Evolutionary conservation across 495 filamentous ascomycete species (phyloP), one percentile per base, ranked within the genome.

Genomic region (Aspergillus ellipticus): DNA sequence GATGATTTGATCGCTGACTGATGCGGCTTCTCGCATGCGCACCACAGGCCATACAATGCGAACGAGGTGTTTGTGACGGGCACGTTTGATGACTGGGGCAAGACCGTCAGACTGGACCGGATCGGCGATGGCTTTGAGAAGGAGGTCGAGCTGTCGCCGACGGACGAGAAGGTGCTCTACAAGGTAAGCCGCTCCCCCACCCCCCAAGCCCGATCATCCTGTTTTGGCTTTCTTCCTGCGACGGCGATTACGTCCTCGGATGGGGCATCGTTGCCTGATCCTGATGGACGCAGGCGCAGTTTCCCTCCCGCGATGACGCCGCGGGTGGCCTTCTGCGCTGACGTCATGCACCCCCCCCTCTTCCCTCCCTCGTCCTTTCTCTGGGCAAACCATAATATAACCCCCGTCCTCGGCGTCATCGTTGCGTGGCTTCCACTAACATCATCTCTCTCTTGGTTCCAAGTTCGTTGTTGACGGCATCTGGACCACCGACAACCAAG

Each of bases 31-130:
- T 63, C 48, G 59, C 62, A 57, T 66, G 22, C 53, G 48, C 41
- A 56, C 21, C 57, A n/a, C n/a, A 92, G 90, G 90, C 82, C 84
- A 59, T 84, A 90, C 66, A 65, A 78, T 58, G 90, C 89, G 57
- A 79, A 80, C 57, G 91, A 96, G 67, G 94, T 98, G 60, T 92
- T 87, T 69, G 94, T 98, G 55, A 96, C 92, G 6, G 94, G 94
- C 64, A 93, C 89, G 47, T 98, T 97, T 68, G 93, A 98, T 71
- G 82, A 91, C 74, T 98, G 94, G 94, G 77, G 81, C 43, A 89
- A 90, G 78, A 90, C 82, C 46, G 84, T 89, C 63, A 83, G 85
- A 75, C 79, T 98, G 48, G 85, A 90, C 43, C 87, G 88, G 66
- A 81, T 83, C 20, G 85, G 80, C 59, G 81, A 83, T 46, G 62